These are phyloP conservation scores for Tetracentron sinense DNA, from an alignment of 164 flowering plant species.

Conservation along the genomic window DNA sequence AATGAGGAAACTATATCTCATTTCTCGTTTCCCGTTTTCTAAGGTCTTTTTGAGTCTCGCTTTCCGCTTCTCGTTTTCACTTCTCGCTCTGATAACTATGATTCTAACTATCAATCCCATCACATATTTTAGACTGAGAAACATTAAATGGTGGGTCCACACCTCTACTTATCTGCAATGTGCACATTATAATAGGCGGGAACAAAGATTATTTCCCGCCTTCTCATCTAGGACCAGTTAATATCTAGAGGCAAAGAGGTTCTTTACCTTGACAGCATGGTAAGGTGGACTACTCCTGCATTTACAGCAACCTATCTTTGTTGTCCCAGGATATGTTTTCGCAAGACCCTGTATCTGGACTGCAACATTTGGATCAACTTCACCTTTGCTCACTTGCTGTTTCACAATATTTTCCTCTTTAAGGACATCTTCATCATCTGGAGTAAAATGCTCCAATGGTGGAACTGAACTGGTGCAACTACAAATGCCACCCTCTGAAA, in stretches of 20 bases:
- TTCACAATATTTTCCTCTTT: slow-evolving; percentile 78
- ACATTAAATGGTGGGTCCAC: too few relatives aligned
- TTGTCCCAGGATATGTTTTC: slow-evolving; percentile 77
- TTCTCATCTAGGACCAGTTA: too few relatives aligned
- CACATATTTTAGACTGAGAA: too few relatives aligned
- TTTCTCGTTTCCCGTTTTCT: too few relatives aligned
- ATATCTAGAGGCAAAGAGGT: neutral
- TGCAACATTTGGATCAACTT: slow-evolving; percentile 58
- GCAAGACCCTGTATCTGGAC: slow-evolving; percentile 90
- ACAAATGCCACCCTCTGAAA: slow-evolving; percentile 74
- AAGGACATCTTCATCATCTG: slow-evolving; percentile 89
- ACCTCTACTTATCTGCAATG: too few relatives aligned
- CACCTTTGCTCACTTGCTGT: slow-evolving; percentile 47
- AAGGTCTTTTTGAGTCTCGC: too few relatives aligned
- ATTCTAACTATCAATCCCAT: neutral
- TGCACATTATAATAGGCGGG: too few relatives aligned
- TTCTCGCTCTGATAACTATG: too few relatives aligned
- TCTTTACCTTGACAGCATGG: slow-evolving; percentile 81
- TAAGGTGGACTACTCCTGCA: slow-evolving; percentile 66
- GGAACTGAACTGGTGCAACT: slow-evolving; percentile 64
- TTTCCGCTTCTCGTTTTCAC: too few relatives aligned
- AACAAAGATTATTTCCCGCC: too few relatives aligned
- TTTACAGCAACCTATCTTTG: slow-evolving; percentile 61
- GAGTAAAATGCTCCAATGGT: slow-evolving; percentile 38
- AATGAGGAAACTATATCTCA: too few relatives aligned